Base-by-base conservation (phyloP, 805 yeast species). In the Candida manassasensis region DNA sequence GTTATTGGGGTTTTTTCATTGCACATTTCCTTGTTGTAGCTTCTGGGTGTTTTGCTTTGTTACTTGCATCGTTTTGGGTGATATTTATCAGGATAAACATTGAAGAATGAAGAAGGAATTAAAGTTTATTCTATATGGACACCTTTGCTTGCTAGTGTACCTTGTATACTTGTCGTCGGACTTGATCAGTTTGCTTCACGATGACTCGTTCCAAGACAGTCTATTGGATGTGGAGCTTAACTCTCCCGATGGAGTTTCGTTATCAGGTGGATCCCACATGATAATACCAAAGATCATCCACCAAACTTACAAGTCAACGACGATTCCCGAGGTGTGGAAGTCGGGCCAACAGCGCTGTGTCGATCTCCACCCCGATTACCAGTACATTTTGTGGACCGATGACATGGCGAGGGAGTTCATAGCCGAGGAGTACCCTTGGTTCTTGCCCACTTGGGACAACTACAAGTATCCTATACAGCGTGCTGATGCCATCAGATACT, bases 341-440 rank as follows among this genome's bases (percentile, higher is more conserved):
- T 73, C 71, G 4, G 87, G 94, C 19, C 95, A 85, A 51, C 72
- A 79, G 53, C 74, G 75, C 17, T 86, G 95, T 53, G 70, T 77
- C 27, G 84, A 83, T 41, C 61, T 81, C 37, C 94, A 89, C 54
- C 90, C 93, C 1, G 96, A 87, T 58, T 89, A 84, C 53, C 79
- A 85, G 56, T 88, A 88, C 60, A 80, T 81, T 29, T 58, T 88
- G 22, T 88, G 97, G 97, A 89, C 96, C 4, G 96, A 88, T 58
- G 83, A 75, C 33, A 78, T 73, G 79, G 73, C 95, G 6, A 68
- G 85, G 36, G 79, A 81, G 31, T 89, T 89, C 52, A 85, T 89
- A 41, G 68, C 75, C 18, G 80, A 81, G 49, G 74, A 85, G 45
- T 89, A 81, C 53, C 83, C 90, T 2, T 89, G 96, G 96, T 89